Evolutionary conservation across 768 basidiomycete species (phyloP).

Genomic region (Russula foetens): DNA sequence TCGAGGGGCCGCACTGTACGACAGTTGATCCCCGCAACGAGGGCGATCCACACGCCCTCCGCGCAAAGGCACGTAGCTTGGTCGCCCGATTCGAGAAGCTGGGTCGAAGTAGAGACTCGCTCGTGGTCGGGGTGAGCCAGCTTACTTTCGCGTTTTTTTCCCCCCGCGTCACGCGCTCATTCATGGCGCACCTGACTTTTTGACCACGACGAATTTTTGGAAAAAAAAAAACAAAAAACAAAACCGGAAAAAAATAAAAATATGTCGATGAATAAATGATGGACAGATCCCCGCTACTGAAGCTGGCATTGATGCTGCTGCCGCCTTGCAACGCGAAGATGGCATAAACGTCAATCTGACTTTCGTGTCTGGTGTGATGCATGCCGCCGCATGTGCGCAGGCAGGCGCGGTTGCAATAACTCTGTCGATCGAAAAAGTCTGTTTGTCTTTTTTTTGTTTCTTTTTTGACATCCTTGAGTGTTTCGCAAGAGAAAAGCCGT

Average conservation of each 20-base stretch:
- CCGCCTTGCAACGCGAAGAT: constrained; percentile 30
- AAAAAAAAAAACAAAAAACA: too few relatives aligned
- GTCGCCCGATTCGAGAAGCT: constrained; percentile 34
- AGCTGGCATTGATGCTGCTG: constrained; percentile 42
- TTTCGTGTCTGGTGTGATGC: constrained; percentile 44
- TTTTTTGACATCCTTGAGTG: too few relatives aligned
- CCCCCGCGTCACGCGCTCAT: not conserved
- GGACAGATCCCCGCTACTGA: constrained; percentile 54
- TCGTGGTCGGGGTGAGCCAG: constrained; percentile 45
- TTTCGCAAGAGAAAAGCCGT: too few relatives aligned
- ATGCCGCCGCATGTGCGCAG: constrained; percentile 49
- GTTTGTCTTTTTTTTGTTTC: constrained; percentile 19
- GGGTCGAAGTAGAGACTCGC: constrained; percentile 31
- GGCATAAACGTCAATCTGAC: constrained; percentile 44
- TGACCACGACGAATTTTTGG: not conserved
- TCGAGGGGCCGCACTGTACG: constrained; percentile 38
- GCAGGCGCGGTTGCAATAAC: constrained; percentile 41
- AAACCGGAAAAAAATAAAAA: not conserved
- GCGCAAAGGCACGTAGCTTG: constrained; percentile 35
- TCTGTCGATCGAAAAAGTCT: constrained; percentile 42
- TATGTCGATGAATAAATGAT: too few relatives aligned
- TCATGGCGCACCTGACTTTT: not conserved
- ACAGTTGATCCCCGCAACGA: constrained; percentile 45
- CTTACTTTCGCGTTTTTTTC: not conserved
- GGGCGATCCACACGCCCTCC: constrained; percentile 32